Conservation (phyloP, 805 yeast species). For the Starmerella ratchasimensis region DNA sequence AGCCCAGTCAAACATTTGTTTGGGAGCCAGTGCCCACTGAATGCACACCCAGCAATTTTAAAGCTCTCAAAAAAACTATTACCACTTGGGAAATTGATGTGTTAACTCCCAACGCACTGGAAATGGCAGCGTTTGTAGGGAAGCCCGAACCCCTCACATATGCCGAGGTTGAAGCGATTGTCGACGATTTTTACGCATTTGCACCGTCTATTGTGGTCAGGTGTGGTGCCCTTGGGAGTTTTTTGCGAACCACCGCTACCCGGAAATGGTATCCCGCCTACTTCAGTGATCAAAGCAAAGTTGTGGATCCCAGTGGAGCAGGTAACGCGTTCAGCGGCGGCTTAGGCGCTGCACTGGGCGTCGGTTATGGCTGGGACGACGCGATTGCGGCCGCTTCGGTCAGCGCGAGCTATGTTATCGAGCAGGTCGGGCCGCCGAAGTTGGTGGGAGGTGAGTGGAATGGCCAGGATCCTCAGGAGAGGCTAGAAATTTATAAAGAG, state of each 20-base stretch:
- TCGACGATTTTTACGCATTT: conserved; percentile 32
- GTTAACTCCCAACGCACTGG: conserved; percentile 74
- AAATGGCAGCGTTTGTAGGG: conserved; percentile 55
- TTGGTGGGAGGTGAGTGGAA: conserved; percentile 43
- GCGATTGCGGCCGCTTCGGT: conserved; percentile 55
- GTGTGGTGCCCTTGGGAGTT: conserved; percentile 66
- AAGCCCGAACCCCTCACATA: conserved; percentile 31
- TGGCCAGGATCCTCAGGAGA: conserved; percentile 33
- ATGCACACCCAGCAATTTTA: conserved; percentile 39
- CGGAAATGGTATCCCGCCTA: conserved; percentile 56
- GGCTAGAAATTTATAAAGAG: conserved; percentile 33
- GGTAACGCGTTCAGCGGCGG: conserved; percentile 87
- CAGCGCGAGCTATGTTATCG: conserved; percentile 72
- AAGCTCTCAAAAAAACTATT: conserved; percentile 22
- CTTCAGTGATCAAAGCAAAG: conserved; percentile 36
- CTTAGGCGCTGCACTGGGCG: conserved; percentile 41
- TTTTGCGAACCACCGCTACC: conserved; percentile 17
- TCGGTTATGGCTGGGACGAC: conserved; percentile 28
- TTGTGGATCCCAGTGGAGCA: conserved; percentile 88
- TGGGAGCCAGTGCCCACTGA: conserved; percentile 85
- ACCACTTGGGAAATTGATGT: conserved; percentile 34
- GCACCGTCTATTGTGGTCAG: conserved; percentile 42
- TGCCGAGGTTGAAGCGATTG: conserved; percentile 33
- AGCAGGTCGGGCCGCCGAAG: conserved; percentile 60
- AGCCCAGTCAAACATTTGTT: conserved; percentile 36